phyloP scores from a whole-genome alignment of 1,139 yeast species.

The Debaryomyces sp. region DNA sequence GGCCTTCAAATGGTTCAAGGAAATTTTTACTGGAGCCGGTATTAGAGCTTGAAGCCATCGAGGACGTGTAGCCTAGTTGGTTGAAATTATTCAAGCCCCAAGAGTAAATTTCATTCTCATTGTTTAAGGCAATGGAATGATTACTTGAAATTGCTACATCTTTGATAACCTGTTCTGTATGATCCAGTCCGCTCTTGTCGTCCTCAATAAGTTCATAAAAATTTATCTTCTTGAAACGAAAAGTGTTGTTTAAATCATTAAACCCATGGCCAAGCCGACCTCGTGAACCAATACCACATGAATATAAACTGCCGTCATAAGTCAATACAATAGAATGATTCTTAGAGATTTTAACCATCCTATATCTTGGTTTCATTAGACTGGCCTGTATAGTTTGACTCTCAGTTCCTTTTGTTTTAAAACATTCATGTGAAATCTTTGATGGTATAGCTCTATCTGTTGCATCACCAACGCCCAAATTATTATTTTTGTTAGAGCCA shows the following conservation, averaged over 20 bases:
- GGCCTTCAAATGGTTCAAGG: slow-evolving; percentile 40
- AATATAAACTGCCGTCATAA: slow-evolving; percentile 52
- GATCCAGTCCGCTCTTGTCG: slow-evolving; percentile 19
- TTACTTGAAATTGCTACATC: slow-evolving; percentile 61
- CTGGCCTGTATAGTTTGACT: slow-evolving; percentile 13
- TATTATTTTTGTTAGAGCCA: slow-evolving; percentile 69
- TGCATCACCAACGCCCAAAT: slow-evolving; percentile 69
- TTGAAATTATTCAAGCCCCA: slow-evolving; percentile 78
- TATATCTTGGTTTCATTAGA: slow-evolving; percentile 44
- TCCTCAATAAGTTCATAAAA: slow-evolving; percentile 18
- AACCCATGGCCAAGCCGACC: slow-evolving; percentile 71
- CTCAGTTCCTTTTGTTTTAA: slow-evolving; percentile 14
- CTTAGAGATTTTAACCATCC: slow-evolving; percentile 56
- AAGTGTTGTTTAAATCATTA: slow-evolving; percentile 35
- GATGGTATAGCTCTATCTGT: slow-evolving; percentile 53
- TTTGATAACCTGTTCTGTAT: slow-evolving; percentile 29
- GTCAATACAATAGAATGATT: slow-evolving; percentile 68
- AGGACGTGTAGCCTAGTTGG: slow-evolving; percentile 64
- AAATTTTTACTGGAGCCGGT: slow-evolving; percentile 24
- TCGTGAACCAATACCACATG: slow-evolving; percentile 70
- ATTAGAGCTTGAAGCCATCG: slow-evolving; percentile 18
- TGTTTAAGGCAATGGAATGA: slow-evolving; percentile 61
- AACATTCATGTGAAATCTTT: slow-evolving; percentile 26
- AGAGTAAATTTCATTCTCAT: slow-evolving; percentile 56
- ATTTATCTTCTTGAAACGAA: slow-evolving; percentile 39